A percentile compares a stretch with the other conserved stretches of the same genome.
Conservation (phyloP, 108 stramenopile species). For the Cyclostephanos tholiformis region DNA sequence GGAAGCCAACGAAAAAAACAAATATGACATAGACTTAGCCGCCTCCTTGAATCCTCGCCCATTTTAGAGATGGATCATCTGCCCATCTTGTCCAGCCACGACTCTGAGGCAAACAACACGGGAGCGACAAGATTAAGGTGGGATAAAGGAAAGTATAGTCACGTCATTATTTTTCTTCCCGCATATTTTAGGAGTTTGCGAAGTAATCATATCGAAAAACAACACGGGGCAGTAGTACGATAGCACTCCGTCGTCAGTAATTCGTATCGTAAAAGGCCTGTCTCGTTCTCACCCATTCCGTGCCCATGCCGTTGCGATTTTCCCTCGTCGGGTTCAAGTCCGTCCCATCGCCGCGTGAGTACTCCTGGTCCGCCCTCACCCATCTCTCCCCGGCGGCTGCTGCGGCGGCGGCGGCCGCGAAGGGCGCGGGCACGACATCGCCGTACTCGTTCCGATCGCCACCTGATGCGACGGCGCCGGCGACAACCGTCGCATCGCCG, state of each 20-base stretch:
- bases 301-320: conserved; percentile 15
- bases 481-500: not conserved
- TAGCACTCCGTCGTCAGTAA: conserved; percentile 5
- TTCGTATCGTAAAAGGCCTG: conserved; percentile 28
- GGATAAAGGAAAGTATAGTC: not conserved
- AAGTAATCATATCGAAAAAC: not conserved
- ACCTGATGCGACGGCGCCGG: not conserved
- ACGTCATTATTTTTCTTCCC: not conserved
- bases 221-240: no score
- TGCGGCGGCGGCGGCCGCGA: not conserved
- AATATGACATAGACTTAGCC: not conserved
- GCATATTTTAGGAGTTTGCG: not conserved
- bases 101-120: not conserved
- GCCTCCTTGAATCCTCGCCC: conserved; percentile 1
- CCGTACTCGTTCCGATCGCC: conserved; percentile 1
- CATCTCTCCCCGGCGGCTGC: conserved; percentile 10
- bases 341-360: not conserved
- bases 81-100: conserved; percentile 7
- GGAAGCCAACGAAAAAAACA: not conserved
- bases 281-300: conserved; percentile 29
- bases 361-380: conserved; percentile 22
- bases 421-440: conserved; percentile 2
- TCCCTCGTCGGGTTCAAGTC: conserved; percentile 8
- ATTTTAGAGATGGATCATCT: conserved; percentile 4
- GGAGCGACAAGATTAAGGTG: no score